Conservation (phyloP, 441 rosid genomes). For the Metrosideros polymorpha region DNA sequence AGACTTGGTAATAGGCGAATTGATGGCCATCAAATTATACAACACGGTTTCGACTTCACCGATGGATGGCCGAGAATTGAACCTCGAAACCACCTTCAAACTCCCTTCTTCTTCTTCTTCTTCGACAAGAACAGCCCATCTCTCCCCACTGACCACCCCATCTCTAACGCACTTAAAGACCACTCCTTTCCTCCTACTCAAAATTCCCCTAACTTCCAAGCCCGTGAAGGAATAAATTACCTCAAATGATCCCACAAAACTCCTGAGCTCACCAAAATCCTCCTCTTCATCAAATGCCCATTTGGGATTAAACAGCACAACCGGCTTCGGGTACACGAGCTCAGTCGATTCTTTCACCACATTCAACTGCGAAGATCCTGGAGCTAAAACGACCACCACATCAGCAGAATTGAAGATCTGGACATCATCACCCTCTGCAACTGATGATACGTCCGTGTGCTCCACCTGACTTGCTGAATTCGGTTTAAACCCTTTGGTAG, state of each 20-base stretch:
- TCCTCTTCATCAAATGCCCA: slow-evolving; percentile 63
- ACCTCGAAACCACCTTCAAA: slow-evolving; percentile 62
- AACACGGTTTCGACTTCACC: slow-evolving; percentile 69
- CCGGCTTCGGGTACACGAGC: slow-evolving; percentile 46
- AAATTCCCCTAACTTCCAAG: slow-evolving; percentile 58
- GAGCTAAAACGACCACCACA: slow-evolving; percentile 53
- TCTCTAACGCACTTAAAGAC: slow-evolving; percentile 74
- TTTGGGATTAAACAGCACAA: slow-evolving; percentile 63
- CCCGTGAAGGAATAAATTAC: slow-evolving; percentile 78
- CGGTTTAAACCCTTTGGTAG: slow-evolving; percentile 25
- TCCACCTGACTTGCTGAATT: slow-evolving; percentile 17
- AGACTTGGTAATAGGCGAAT: slow-evolving; percentile 81
- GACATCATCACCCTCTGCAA: slow-evolving; percentile 5
- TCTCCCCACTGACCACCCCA: slow-evolving; percentile 76
- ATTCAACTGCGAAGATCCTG: slow-evolving; percentile 42
- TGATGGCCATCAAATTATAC: slow-evolving; percentile 78
- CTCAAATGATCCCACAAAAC: slow-evolving; percentile 52
- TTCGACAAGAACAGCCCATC: slow-evolving; percentile 68
- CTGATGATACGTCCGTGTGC: slow-evolving; percentile 27
- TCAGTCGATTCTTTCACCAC: slow-evolving; percentile 28
- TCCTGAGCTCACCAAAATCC: slow-evolving; percentile 35
- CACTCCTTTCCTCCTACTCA: slow-evolving; percentile 66
- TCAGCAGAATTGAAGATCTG: slow-evolving; percentile 34
- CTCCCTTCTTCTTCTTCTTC: slow-evolving; percentile 38
- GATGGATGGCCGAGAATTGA: slow-evolving; percentile 53